phyloP scores from a whole-genome alignment of 2,329 filamentous ascomycete genomes.

The Ophiostoma angusticollis region DNA sequence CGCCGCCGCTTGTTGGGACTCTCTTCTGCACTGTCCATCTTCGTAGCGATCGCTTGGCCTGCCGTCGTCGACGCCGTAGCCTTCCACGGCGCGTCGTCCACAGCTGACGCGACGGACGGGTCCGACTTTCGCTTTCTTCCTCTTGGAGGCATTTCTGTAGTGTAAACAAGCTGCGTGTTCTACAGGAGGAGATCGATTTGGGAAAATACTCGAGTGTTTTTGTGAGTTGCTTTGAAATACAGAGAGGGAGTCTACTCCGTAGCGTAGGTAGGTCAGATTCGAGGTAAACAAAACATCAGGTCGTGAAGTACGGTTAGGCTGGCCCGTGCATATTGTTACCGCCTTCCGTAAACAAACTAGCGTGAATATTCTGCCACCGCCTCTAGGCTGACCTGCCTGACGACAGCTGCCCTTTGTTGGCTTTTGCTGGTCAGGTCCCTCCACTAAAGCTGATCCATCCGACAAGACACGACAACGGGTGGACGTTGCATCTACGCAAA shows the following conservation, averaged over 20 bases:
- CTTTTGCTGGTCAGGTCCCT: too few relatives aligned
- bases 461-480: too few relatives aligned
- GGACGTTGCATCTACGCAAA: too few relatives aligned
- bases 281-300: conserved; percentile 1
- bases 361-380: conserved; percentile 1
- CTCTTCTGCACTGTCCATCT: conserved; percentile 25
- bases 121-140: conserved; percentile 34
- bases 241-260: neutral
- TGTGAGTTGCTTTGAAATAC: conserved; percentile 1
- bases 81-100: conserved; percentile 15
- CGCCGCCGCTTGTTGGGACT: conserved; percentile 52
- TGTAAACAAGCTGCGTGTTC: conserved; percentile 11
- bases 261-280: neutral
- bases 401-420: conserved; percentile 14
- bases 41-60: conserved; percentile 21
- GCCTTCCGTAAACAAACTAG: conserved; percentile 7
- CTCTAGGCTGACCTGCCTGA: conserved; percentile 15
- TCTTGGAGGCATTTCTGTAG: conserved; percentile 32
- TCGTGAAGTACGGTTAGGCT: neutral
- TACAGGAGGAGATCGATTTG: neutral
- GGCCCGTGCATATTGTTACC: conserved; percentile 13
- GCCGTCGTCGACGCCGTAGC: neutral
- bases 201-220: neutral
- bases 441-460: too few relatives aligned
- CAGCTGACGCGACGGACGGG: conserved; percentile 19